These are phyloP conservation scores for Carex myosuroides DNA, from an alignment of 176 grass and related monocot genomes.

Conservation along the genomic window DNA sequence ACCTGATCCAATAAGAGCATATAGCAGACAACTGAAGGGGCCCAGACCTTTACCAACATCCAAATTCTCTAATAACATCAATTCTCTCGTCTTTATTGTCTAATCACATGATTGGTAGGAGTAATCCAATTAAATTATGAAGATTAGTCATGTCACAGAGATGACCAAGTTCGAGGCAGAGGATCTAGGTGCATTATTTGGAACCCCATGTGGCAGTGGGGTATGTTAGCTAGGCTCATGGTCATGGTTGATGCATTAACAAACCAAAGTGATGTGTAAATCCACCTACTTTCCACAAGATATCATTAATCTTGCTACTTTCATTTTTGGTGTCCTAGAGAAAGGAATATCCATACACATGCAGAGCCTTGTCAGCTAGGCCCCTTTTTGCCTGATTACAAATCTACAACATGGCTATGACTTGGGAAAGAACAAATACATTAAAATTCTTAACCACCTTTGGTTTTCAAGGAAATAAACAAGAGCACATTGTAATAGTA, in stretches of 20 bases:
- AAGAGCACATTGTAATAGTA: too few species aligned
- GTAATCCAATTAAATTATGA: not conserved
- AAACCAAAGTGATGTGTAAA: slow-evolving; percentile 42
- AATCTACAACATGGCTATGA: not conserved
- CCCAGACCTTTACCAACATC: not conserved
- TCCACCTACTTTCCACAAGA: slow-evolving; percentile 20
- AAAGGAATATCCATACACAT: not conserved
- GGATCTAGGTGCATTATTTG: not conserved
- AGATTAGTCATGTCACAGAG: not conserved
- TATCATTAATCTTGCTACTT: not conserved
- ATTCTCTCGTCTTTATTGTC: not conserved
- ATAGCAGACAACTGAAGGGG: not conserved
- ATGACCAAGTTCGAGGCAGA: not conserved
- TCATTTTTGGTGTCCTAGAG: not conserved
- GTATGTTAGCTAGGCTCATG: not conserved
- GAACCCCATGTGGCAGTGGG: not conserved
- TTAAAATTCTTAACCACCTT: too few species aligned
- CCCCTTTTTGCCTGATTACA: not conserved
- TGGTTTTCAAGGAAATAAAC: too few species aligned
- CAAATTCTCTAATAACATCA: slow-evolving; percentile 15
- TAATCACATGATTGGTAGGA: not conserved
- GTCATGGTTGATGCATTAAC: slow-evolving; percentile 26
- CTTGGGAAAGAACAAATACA: not conserved
- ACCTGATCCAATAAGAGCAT: not conserved
- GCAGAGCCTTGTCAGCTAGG: not conserved